Evolutionary conservation across 768 basidiomycete species (phyloP), one percentile per base, ranked within the genome.

Genomic region (Rhizopogon sp.): DNA sequence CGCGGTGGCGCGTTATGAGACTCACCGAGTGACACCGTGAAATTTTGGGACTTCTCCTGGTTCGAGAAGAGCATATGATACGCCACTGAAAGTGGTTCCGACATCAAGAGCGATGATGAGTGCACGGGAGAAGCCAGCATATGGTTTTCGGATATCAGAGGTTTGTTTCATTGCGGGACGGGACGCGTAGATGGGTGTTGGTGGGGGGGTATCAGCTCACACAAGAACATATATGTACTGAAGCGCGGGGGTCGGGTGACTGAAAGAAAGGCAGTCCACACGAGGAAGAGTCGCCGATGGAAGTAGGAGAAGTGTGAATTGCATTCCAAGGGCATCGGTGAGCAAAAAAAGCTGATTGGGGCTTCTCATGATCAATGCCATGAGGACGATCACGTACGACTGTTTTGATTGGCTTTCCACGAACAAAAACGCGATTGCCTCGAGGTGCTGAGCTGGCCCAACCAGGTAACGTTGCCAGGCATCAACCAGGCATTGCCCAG

Each of bases 1-100:
- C 17, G 51, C n/a, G 43, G 4, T 44, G 14, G 46, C 31, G 45
- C 13, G 39, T 31, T n/a, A 41, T 44, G 8, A 39, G 22, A 57
- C 77, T 28, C 58, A 88, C 88, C 88, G 76, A 55, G 89, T 90
- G 52, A 91, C 87, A 39, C 88, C 87, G 58, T 87, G 77, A 20
- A 91, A 90, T 66, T 88, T 87, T 5, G 89, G 88, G 14, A 90
- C 80, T 65, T 90, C 87, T 7, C 84, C 84, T 10, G 89, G 89
- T 60, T 90, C 87, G 35, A 91, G 80, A 56, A 91, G 87, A 1
- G 88, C 86, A 67, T 91, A 91, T 35, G 89, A 91, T 2, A 86
- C 89, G 14, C 89, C 89, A 62, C 85, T 87, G 64, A 90, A 90
- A 0, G 89, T 91, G 1, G 88, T 91, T 25, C 89, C 89, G 59